Evolutionary conservation across 2,329 filamentous ascomycete genomes (phyloP), one percentile per base, ranked within the genome.

Genomic region (Aspergillus sclerotialis): DNA sequence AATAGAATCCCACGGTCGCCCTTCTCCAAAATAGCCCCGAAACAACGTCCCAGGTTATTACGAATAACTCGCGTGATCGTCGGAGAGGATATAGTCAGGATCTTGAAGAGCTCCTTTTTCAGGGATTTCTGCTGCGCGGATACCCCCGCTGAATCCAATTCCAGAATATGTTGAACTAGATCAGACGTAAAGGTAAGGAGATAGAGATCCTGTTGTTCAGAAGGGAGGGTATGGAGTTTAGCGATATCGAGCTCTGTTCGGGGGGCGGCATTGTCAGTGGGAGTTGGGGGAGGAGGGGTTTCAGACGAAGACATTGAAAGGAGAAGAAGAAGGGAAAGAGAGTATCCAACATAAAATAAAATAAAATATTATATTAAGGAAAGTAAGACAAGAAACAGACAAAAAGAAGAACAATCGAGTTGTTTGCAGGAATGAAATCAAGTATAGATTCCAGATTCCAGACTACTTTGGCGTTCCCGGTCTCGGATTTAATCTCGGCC

Each of bases 121-220:
- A 98, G 73, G 58, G 86, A 85, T 51, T 88, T 80, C 63, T 98
- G 92, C 65, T 95, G 84, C 9, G 84, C 77, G 14, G 85, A 90
- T 47, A 89, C 84, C 55, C 84, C 84, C 48, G 94, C 86, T 42
- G 79, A 72, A 34, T 79, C 76, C 30, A 96, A 75, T 12, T 46
- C 45, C 11, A 69, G 69, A 28, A 94, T 84, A 71, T 95, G 84
- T 48, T 82, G 83, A 43, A 80, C 82, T 36, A 98, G 73, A 40
- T 83, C 78, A 17, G 88, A 83, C 23, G 89, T 83, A 57, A 93
- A 95, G 16, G 82, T 93, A 40, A 98, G 73, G 43, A 98, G 76
- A 61, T 92, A 93, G 9, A 98, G 77, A 53, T 95, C 89, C 64
- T 98, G 92, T 61, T 98, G 92, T 66, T 98, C 92, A 35, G 85